Evolutionary conservation across 768 basidiomycete genomes (phyloP).

Genomic region (Dioszegia crocea): DNA sequence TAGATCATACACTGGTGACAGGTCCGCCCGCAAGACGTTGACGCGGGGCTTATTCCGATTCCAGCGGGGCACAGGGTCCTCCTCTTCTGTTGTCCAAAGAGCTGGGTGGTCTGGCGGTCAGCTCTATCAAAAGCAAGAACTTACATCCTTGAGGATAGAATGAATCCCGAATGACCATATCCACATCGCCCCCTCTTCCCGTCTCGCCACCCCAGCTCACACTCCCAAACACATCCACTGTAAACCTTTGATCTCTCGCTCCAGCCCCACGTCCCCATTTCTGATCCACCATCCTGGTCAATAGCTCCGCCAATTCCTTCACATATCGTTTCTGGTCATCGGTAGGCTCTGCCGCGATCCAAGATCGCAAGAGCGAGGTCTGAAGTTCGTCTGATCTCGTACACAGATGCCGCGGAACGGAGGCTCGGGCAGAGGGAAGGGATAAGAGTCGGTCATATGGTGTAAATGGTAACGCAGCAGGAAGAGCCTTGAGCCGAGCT

Average conservation of each 20-base stretch:
- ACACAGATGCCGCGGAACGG: constrained; percentile 15
- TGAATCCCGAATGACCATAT: constrained; percentile 41
- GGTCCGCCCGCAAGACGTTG: neutral
- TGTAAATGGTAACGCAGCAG: constrained; percentile 1
- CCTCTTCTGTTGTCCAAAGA: neutral
- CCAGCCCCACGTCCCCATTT: neutral
- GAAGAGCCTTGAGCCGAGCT: neutral
- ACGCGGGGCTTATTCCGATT: neutral
- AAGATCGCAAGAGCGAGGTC: constrained; percentile 16
- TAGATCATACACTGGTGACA: constrained; percentile 26
- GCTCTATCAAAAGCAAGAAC: neutral
- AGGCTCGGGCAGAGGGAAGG: constrained; percentile 14
- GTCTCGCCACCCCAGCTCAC: constrained; percentile 48
- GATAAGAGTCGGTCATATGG: constrained; percentile 23
- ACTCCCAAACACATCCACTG: constrained; percentile 48
- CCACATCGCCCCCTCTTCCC: constrained; percentile 43
- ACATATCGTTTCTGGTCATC: constrained; percentile 13
- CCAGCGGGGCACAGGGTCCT: neutral
- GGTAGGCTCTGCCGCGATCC: constrained; percentile 27
- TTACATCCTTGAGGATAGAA: constrained; percentile 40
- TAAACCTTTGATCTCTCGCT: constrained; percentile 22
- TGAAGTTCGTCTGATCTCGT: constrained; percentile 17
- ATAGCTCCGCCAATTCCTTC: constrained; percentile 6
- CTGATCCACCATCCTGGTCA: constrained; percentile 22
- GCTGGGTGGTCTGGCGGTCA: constrained; percentile 1